Conservation (phyloP, 1,139 yeast species). For the Suhomyces taliae region DNA sequence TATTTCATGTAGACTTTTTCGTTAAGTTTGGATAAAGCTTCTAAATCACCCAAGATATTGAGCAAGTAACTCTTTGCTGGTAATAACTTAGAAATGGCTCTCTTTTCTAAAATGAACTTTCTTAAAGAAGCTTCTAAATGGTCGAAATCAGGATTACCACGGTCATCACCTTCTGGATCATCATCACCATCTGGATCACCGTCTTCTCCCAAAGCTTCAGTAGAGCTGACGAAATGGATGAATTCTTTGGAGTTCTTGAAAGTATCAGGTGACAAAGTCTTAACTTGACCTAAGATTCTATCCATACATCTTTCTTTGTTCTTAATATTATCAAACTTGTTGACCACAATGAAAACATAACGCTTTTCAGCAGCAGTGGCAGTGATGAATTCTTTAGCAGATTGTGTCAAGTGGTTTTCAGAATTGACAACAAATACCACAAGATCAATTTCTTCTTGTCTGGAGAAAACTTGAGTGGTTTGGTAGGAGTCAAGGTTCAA, state of each 20-base stretch:
- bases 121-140: conserved; percentile 81
- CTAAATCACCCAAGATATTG: conserved; percentile 69
- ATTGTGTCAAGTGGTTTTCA: conserved; percentile 90
- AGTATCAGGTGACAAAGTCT: conserved; percentile 84
- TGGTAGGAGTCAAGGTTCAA: conserved; percentile 89
- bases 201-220: conserved; percentile 35
- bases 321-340: conserved; percentile 80
- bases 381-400: conserved; percentile 91
- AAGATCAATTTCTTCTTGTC: conserved; percentile 96
- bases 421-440: conserved; percentile 96
- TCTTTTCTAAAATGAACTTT: conserved; percentile 82
- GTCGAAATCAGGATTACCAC: conserved; percentile 67
- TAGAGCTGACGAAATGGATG: conserved; percentile 89
- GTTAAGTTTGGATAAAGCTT: conserved; percentile 60
- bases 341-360: conserved; percentile 89
- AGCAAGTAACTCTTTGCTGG: conserved; percentile 87
- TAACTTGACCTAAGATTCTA: conserved; percentile 83
- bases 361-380: conserved; percentile 92
- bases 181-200: conserved; percentile 40
- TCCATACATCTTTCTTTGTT: conserved; percentile 77
- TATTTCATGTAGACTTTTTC: conserved; percentile 54
- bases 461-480: conserved; percentile 91
- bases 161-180: conserved; percentile 14
- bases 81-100: conserved; percentile 82
- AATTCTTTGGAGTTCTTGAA: conserved; percentile 83